Conservation (phyloP, 495 filamentous ascomycete genomes). For the Ramalina peruviana region DNA sequence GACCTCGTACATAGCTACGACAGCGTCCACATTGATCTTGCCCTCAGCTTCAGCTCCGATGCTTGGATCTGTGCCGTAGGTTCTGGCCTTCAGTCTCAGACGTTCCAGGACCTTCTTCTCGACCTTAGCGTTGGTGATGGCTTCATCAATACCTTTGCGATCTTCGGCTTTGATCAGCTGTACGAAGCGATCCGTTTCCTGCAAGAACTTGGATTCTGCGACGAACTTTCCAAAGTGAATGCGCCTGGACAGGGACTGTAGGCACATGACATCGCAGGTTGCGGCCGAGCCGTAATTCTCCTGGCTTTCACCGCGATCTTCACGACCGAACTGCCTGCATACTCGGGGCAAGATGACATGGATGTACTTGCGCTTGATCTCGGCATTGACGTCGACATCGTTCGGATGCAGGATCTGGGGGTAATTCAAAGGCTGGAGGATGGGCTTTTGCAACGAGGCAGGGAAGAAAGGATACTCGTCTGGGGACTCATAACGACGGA, state of each 20-base stretch:
- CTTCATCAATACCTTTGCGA: constrained; percentile 63
- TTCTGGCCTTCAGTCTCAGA: constrained; percentile 79
- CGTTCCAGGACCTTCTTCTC: constrained; percentile 87
- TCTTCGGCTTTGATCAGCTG: constrained; percentile 66
- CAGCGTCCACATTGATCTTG: constrained; percentile 88
- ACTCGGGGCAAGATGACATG: constrained; percentile 67
- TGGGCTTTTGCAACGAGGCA: constrained; percentile 59
- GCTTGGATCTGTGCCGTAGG: constrained; percentile 85
- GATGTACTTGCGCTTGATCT: constrained; percentile 76
- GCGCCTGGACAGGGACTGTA: constrained; percentile 82
- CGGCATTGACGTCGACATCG: constrained; percentile 77
- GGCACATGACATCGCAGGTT: constrained; percentile 75
- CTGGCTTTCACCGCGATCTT: constrained; percentile 69
- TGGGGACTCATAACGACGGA: constrained; percentile 88
- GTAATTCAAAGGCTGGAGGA: constrained; percentile 80
- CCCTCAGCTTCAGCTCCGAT: constrained; percentile 35
- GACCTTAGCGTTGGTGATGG: constrained; percentile 81
- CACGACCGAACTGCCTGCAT: constrained; percentile 55
- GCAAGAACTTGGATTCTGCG: constrained; percentile 91
- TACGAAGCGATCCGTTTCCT: constrained; percentile 68
- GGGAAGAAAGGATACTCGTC: constrained; percentile 99
- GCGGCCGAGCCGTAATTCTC: constrained; percentile 95
- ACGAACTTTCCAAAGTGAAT: constrained; percentile 99
- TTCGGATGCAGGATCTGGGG: constrained; percentile 86
- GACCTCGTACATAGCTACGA: constrained; percentile 86